Evolutionary conservation across 805 yeast species (phyloP), one percentile per base, ranked within the genome.

Genomic region (Sugiyamaella lignohabitans): DNA sequence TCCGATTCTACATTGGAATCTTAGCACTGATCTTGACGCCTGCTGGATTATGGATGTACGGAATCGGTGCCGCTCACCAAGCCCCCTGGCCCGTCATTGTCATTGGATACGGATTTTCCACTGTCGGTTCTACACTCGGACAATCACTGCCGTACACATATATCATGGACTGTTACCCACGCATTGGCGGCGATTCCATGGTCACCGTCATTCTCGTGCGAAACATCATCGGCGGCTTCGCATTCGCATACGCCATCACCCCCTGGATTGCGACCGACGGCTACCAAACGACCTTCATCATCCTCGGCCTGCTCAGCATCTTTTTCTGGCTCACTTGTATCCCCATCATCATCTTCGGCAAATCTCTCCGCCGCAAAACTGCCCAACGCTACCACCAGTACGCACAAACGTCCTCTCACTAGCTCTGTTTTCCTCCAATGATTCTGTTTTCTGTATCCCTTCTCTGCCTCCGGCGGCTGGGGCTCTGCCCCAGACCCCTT

Each of bases 41-140:
- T 2, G 27, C 34, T 5, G 56, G 56, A n/a, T 39, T 52, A 19
- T 43, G 51, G 23, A 45, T 52, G 45, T 52, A 49, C 29, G 56
- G 56, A 1, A 39, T 52, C 16, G 53, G 55, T 24, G 49, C 51
- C 24, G 46, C 46, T 6, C 37, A 42, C 5, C 45, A 48, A 3
- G 29, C 40, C 3, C 50, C 44, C 17, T 52, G 56, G 56, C 32
- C 46, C 44, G 39, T 45, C 16, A 52, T 54, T 4, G 52, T 47
- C 4, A 38, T 52, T 23, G 56, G 56, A 5, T 40, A 49, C 16
- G 50, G 53, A 1, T 41, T 52, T 20, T 53, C 52, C 19, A 43
- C 49, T 24, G 38, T 41, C 14, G 49, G 49, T 5, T 43, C 52
- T n/a, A 50, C 38, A 24, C 37, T 47, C 39, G 41, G 47, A 8